Evolutionary conservation across 805 yeast genomes (phyloP).

Genomic region (Kazachstania taianensis): DNA sequence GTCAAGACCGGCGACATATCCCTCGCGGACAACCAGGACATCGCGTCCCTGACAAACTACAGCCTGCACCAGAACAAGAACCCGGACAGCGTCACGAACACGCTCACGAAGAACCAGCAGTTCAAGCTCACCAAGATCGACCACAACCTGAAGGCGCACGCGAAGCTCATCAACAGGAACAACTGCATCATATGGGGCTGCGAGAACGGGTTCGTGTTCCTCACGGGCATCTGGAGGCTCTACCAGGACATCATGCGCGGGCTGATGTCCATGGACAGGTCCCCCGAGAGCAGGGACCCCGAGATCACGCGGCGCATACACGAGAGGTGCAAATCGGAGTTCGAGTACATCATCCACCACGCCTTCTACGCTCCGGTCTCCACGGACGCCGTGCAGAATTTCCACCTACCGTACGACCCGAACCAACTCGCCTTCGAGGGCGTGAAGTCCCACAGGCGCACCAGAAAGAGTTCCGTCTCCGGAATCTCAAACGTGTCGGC

Average conservation of each 20-base stretch:
- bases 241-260: conserved; percentile 29
- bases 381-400: conserved; percentile 1
- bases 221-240: conserved; percentile 79
- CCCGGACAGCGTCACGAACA: not conserved
- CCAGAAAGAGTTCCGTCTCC: conserved; percentile 5
- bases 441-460: no score
- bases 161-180: conserved; percentile 28
- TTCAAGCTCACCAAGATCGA: conserved; percentile 22
- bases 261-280: conserved; percentile 9
- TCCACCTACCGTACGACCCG: no score
- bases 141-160: conserved; percentile 10
- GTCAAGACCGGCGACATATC: conserved; percentile 3
- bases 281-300: not conserved
- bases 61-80: not conserved
- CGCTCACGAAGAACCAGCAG: conserved; percentile 26
- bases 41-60: conserved; percentile 4
- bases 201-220: conserved; percentile 73
- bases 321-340: conserved; percentile 11
- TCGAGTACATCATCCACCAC: conserved; percentile 12
- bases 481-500: not conserved
- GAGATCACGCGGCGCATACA: conserved; percentile 1
- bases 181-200: conserved; percentile 83
- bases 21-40: conserved; percentile 1
- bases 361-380: conserved; percentile 16
- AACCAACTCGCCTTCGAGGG: no score